Evolutionary conservation across 2,329 filamentous ascomycete species (phyloP).

Genomic region (Epichloe hybrida): DNA sequence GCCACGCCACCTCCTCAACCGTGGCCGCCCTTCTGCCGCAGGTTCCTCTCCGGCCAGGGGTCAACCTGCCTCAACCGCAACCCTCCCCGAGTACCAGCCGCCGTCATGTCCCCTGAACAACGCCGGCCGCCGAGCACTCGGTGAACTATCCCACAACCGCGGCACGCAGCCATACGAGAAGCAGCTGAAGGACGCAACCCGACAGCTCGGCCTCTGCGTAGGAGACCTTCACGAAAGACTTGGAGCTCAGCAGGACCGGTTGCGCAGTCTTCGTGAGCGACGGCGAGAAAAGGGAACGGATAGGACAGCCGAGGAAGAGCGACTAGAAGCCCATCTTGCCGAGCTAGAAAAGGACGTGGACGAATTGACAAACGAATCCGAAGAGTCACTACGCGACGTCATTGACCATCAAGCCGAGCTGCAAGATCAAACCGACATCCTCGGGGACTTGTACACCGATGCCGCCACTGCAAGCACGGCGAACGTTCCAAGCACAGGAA

Average conservation of each 20-base stretch:
- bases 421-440: slow-evolving; percentile 31
- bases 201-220: slow-evolving; percentile 30
- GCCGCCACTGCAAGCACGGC: slow-evolving; percentile 7
- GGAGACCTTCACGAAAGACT: slow-evolving; percentile 36
- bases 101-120: slow-evolving; percentile 32
- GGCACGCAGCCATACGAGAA: slow-evolving; percentile 28
- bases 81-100: slow-evolving; percentile 36
- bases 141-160: slow-evolving; percentile 28
- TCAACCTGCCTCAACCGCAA: slow-evolving; percentile 10
- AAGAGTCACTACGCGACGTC: slow-evolving; percentile 31
- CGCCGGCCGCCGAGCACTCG: slow-evolving; percentile 24
- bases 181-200: slow-evolving; percentile 31
- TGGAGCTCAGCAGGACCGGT: slow-evolving; percentile 20
- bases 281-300: slow-evolving; percentile 23
- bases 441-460: slow-evolving; percentile 22
- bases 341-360: slow-evolving; percentile 27
- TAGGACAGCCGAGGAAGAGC: slow-evolving; percentile 22
- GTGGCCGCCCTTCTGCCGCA: slow-evolving; percentile 8
- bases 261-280: slow-evolving; percentile 20
- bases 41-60: slow-evolving; percentile 1
- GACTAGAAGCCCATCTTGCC: slow-evolving; percentile 26
- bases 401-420: slow-evolving; percentile 37
- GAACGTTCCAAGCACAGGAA: slow-evolving; percentile 5
- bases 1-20: slow-evolving; percentile 21
- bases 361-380: slow-evolving; percentile 29